phyloP scores from a whole-genome alignment of 805 yeast species.

The Lachancea sp. region DNA sequence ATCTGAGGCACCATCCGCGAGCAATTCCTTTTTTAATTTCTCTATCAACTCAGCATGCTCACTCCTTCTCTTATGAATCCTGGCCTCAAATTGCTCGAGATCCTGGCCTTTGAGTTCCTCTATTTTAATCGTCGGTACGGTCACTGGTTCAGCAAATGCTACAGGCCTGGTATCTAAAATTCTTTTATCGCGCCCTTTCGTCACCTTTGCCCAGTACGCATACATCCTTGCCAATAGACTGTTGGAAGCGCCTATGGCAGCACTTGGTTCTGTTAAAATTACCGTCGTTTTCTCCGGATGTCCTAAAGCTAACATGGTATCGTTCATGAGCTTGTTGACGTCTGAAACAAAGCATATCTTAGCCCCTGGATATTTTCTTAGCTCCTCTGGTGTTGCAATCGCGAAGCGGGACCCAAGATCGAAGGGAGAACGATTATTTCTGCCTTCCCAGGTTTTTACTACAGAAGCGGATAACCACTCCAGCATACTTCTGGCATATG shows the following conservation, averaged over 20 bases:
- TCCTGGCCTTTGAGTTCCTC: conserved; percentile 47
- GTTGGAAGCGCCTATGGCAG: conserved; percentile 2
- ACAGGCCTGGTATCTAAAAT: conserved; percentile 60
- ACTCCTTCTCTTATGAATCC: conserved; percentile 42
- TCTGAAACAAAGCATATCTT: conserved; percentile 74
- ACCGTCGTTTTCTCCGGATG: conserved; percentile 61
- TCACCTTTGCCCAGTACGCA: conserved; percentile 44
- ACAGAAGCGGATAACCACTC: conserved; percentile 95
- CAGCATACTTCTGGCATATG: conserved; percentile 80
- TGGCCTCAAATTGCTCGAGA: conserved; percentile 41
- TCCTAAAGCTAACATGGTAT: conserved; percentile 50
- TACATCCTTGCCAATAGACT: conserved; percentile 15
- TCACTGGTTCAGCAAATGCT: conserved; percentile 41
- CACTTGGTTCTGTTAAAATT: conserved; percentile 61
- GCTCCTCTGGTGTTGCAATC: conserved; percentile 49
- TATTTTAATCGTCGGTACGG: conserved; percentile 39
- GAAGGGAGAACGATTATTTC: conserved; percentile 64
- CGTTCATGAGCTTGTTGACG: conserved; percentile 55
- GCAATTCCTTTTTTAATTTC: conserved; percentile 30
- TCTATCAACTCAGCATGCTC: conserved; percentile 31
- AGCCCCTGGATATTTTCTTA: conserved; percentile 54
- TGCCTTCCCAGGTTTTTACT: conserved; percentile 76
- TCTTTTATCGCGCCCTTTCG: conserved; percentile 34
- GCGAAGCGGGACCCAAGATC: conserved; percentile 57
- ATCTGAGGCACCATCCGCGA: conserved; percentile 12